A percentile compares a stretch with the other conserved stretches of the same genome.
Evolutionary conservation across 1,284 basidiomycete genomes (phyloP).

Genomic region (Pholiota adiposa): DNA sequence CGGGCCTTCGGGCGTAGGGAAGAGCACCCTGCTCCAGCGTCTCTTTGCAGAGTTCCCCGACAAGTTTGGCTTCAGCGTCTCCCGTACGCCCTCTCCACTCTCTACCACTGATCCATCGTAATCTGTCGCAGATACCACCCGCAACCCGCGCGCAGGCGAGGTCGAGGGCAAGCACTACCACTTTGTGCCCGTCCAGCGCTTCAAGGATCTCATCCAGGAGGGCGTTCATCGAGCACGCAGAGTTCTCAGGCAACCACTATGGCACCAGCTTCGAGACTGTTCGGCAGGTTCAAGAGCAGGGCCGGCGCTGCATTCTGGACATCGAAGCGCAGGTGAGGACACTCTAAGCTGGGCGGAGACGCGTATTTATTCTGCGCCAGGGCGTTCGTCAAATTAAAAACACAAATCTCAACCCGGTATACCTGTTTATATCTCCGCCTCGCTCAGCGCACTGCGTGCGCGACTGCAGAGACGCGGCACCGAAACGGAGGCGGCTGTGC

Average conservation of each 20-base stretch:
- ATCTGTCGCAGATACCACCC: slow-evolving; percentile 81
- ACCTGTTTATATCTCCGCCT: slow-evolving; percentile 95
- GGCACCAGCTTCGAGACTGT: slow-evolving; percentile 86
- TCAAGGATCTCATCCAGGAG: slow-evolving; percentile 64
- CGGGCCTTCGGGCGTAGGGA: slow-evolving; percentile 85
- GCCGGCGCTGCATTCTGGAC: slow-evolving; percentile 89
- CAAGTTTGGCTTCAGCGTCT: slow-evolving; percentile 93
- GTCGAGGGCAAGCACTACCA: slow-evolving; percentile 81
- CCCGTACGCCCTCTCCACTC: slow-evolving; percentile 63
- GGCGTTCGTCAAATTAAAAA: slow-evolving; percentile 90
- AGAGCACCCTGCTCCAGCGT: slow-evolving; percentile 87
- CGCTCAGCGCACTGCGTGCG: slow-evolving; percentile 63
- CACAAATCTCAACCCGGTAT: slow-evolving; percentile 82
- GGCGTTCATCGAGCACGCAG: slow-evolving; percentile 79
- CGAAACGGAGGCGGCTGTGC: slow-evolving; percentile 77
- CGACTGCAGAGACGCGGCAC: slow-evolving; percentile 86
- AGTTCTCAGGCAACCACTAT: slow-evolving; percentile 93
- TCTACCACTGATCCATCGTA: slow-evolving; percentile 18
- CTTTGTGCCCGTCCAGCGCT: slow-evolving; percentile 65
- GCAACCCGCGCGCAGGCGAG: slow-evolving; percentile 85
- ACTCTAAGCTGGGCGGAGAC: slow-evolving; percentile 6
- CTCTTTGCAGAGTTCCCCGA: slow-evolving; percentile 86
- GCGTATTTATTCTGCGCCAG: slow-evolving; percentile 44
- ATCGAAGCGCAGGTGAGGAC: slow-evolving; percentile 91
- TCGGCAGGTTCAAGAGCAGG: slow-evolving; percentile 57